Evolutionary conservation across 257 asterid genomes (phyloP).

Genomic region (Solanum rostratum): DNA sequence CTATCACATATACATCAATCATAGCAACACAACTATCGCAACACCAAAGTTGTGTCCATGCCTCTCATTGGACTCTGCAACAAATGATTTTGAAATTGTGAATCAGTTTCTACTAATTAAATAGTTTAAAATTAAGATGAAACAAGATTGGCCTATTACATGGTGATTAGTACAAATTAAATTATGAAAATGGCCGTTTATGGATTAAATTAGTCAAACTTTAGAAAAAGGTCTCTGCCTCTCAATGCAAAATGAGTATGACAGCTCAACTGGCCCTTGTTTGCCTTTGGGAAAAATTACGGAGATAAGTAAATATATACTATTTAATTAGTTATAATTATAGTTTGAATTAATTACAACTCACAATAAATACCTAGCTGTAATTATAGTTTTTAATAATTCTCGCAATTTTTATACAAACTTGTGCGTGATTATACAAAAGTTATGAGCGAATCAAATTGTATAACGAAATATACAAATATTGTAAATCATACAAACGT

Average conservation of each 20-base stretch:
- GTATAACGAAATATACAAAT: too few relatives aligned
- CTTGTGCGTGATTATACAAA: too few relatives aligned
- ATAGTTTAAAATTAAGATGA: background rate
- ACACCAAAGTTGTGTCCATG: background rate
- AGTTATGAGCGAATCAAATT: too few relatives aligned
- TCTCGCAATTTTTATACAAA: too few relatives aligned
- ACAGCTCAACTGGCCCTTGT: conserved; percentile 7
- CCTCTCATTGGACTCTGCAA: background rate
- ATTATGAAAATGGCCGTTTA: background rate
- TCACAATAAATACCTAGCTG: too few relatives aligned
- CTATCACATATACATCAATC: background rate
- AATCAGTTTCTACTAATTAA: background rate
- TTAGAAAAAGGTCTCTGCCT: background rate
- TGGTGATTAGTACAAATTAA: background rate
- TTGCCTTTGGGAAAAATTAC: too few relatives aligned
- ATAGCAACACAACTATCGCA: background rate
- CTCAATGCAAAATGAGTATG: background rate
- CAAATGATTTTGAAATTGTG: background rate
- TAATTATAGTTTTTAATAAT: too few relatives aligned
- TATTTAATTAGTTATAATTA: too few relatives aligned
- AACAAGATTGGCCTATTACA: background rate
- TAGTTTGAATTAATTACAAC: too few relatives aligned
- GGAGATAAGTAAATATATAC: too few relatives aligned
- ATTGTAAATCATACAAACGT: too few relatives aligned
- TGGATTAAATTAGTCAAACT: background rate